A percentile compares a stretch with the other conserved stretches of the same genome.
Conservation (phyloP, 2,329 filamentous ascomycete genomes). For the Arthroderma uncinatum region DNA sequence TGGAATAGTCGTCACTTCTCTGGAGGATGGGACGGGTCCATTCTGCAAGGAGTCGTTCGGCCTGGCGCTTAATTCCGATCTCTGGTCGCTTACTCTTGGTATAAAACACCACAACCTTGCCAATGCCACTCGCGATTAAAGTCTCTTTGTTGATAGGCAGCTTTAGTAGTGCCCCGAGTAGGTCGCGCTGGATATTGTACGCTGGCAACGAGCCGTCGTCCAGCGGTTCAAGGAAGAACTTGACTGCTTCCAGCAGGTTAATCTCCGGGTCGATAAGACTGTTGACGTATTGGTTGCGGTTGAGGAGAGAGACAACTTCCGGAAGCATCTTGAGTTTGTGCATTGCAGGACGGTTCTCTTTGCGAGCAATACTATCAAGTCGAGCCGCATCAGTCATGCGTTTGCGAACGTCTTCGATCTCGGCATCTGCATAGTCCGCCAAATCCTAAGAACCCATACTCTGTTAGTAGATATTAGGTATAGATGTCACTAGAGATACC, state of each 20-base stretch:
- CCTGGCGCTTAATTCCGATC: slow-evolving; percentile 79
- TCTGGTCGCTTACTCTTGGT: slow-evolving; percentile 89
- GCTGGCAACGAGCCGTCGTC: slow-evolving; percentile 89
- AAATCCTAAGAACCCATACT: slow-evolving; percentile 52
- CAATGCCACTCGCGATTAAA: slow-evolving; percentile 81
- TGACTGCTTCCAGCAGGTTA: slow-evolving; percentile 87
- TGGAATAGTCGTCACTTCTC: slow-evolving; percentile 88
- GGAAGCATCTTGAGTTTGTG: slow-evolving; percentile 92
- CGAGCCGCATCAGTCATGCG: slow-evolving; percentile 86
- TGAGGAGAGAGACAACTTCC: slow-evolving; percentile 76
- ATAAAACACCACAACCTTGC: slow-evolving; percentile 94
- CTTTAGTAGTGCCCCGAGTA: slow-evolving; percentile 68
- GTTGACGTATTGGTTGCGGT: slow-evolving; percentile 70
- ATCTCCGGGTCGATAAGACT: slow-evolving; percentile 87
- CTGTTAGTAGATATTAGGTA: slow-evolving; percentile 20
- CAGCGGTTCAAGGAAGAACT: slow-evolving; percentile 92
- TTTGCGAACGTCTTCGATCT: slow-evolving; percentile 76
- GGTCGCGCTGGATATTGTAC: slow-evolving; percentile 93
- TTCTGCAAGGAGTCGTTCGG: slow-evolving; percentile 81
- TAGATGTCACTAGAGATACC: slow-evolving; percentile 24
- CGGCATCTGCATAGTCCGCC: slow-evolving; percentile 78
- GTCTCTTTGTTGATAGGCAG: slow-evolving; percentile 86
- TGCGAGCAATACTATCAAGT: slow-evolving; percentile 71
- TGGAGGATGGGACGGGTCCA: slow-evolving; percentile 94
- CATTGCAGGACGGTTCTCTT: slow-evolving; percentile 66